Evolutionary conservation across 495 filamentous ascomycete species (phyloP).

Genomic region (Pyrenopolyporus hunteri): DNA sequence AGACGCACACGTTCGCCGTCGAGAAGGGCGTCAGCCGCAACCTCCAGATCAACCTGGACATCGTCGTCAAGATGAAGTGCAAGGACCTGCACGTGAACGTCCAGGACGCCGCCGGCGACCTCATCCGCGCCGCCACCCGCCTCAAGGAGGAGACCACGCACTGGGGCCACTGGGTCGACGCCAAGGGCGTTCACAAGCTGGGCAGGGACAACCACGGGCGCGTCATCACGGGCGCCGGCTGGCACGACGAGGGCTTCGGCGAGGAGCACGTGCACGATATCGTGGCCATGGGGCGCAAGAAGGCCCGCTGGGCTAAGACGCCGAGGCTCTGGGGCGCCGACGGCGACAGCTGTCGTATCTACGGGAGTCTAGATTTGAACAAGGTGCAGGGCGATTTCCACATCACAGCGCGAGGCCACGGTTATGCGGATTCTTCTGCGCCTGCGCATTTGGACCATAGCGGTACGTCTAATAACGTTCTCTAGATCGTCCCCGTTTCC

Average conservation of each 20-base stretch:
- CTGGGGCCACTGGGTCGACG: conserved; percentile 83
- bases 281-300: conserved; percentile 62
- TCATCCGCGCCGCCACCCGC: conserved; percentile 79
- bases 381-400: conserved; percentile 99
- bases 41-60: conserved; percentile 94
- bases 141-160: conserved; percentile 77
- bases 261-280: conserved; percentile 79
- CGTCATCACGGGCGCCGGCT: conserved; percentile 60
- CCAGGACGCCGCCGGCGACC: conserved; percentile 92
- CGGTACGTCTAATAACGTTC: conserved; percentile 61
- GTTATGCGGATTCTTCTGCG: conserved; percentile 76
- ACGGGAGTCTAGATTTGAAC: conserved; percentile 86
- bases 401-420: conserved; percentile 93
- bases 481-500: too few species aligned
- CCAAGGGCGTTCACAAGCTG: conserved; percentile 69
- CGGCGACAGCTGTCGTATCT: conserved; percentile 79
- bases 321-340: conserved; percentile 65
- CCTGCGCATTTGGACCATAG: conserved; percentile 79
- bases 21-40: conserved; percentile 88
- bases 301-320: conserved; percentile 71
- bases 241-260: conserved; percentile 64
- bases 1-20: conserved; percentile 88
- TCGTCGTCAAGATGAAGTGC: conserved; percentile 91
- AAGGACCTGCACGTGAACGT: conserved; percentile 91
- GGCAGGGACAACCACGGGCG: conserved; percentile 57